Evolutionary conservation across 140 eudicot species (phyloP).

Genomic region (Oenanthe javanica): DNA sequence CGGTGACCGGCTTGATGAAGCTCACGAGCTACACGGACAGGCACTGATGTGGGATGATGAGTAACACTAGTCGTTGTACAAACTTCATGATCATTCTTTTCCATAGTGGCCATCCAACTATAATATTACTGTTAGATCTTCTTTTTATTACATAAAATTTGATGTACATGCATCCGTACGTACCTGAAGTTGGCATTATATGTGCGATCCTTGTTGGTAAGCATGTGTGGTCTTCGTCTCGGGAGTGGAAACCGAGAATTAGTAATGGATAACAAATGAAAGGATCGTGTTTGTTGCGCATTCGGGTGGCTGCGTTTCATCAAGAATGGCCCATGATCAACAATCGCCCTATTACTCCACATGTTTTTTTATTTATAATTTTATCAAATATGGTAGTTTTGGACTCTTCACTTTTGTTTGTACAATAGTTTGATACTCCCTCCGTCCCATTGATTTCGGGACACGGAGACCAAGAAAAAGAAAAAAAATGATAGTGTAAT

Average conservation of each 20-base stretch:
- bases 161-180: not conserved
- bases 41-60: slow-evolving; percentile 56
- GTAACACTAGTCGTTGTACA: slow-evolving; percentile 6
- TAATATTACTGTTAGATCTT: not conserved
- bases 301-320: not conserved
- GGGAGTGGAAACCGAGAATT: not conserved
- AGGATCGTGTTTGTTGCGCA: not conserved
- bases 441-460: too few species aligned
- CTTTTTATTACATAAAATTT: too few species aligned
- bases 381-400: too few species aligned
- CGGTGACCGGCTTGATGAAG: slow-evolving; percentile 89
- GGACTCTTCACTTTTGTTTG: too few species aligned
- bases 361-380: too few species aligned
- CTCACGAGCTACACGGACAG: slow-evolving; percentile 82
- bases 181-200: not conserved
- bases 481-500: too few species aligned
- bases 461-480: too few species aligned
- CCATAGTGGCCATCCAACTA: slow-evolving; percentile 58
- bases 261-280: not conserved
- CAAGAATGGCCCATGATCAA: too few species aligned
- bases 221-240: not conserved
- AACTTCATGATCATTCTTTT: slow-evolving; percentile 26
- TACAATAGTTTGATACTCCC: too few species aligned
- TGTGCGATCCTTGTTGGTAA: not conserved
- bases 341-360: not conserved